Evolutionary conservation across 352 stramenopile genomes (phyloP), one percentile per base, ranked within the genome.

Genomic region (Phytophthora constricta): DNA sequence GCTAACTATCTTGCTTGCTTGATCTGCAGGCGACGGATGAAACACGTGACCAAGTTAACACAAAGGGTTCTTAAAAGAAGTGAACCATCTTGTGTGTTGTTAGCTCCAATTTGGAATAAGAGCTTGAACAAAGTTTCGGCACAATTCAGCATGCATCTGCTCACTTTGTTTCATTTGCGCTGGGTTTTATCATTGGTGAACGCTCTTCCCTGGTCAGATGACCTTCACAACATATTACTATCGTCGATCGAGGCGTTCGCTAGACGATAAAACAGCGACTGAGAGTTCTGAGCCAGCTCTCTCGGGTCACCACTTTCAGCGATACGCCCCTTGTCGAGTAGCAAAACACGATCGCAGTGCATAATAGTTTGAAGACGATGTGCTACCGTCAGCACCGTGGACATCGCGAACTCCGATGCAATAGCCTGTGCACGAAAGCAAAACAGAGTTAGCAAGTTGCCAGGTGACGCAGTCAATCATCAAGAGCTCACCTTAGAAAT

Each of bases 301-400:
- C 68, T 62, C 2, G 84, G 81, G 5, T 73, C 22, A 2, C 84
- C 87, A 41, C 37, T 75, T 63, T 95, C 88, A 10, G 74, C 78
- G 5, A 95, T 56, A 0, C 48, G 47, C 0, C 88, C 86, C 19
- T 80, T 58, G 13, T 92, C 85, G 11, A 96, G 72, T 4, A 96
- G 41, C 3, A 95, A 49, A 2, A 96, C 85, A 19, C 82, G 82
- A 61, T 99, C 95, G 64, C 92, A 98, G 43, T 98, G 81, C 70
- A 98, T 89, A 59, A 99, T 98, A 1, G 96, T 99, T 56, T 98
- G 86, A 2, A 99, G 79, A 14, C 98, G 85, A 77, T 99, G 98
- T 14, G 98, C 97, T 37, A 99, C 98, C 0, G 97, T 99, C 8
- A 99, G 68, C 13, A 99, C 87, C 4, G 98, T 99, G 2, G 92